Evolutionary conservation across 352 stramenopile genomes (phyloP).

Genomic region (Phytophthora pistaciae): DNA sequence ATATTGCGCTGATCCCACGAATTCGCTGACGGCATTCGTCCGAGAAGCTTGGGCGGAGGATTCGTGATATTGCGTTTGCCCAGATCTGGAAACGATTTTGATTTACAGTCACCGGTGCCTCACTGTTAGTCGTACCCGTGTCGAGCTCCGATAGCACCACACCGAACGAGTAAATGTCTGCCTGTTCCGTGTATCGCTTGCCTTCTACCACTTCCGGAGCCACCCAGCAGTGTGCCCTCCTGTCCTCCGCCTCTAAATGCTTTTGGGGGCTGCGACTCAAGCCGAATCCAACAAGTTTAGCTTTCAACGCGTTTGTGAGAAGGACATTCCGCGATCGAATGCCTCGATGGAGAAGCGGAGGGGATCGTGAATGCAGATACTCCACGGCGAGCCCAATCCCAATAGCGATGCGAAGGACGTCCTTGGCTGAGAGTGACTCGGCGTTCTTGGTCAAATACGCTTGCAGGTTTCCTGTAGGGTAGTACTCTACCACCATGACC

Average conservation of each 20-base stretch:
- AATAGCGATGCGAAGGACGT: slow-evolving; percentile 40
- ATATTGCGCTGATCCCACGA: not conserved
- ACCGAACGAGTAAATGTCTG: not conserved
- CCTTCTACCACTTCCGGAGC: not conserved
- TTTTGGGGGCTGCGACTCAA: not conserved
- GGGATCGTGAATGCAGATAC: slow-evolving; percentile 29
- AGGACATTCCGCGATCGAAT: slow-evolving; percentile 55
- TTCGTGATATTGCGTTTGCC: not conserved
- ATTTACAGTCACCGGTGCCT: not conserved
- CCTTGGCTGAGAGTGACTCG: slow-evolving; percentile 20
- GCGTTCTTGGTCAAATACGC: slow-evolving; percentile 30
- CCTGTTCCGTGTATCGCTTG: not conserved
- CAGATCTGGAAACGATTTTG: not conserved
- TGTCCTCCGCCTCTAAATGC: too few species aligned
- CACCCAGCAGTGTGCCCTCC: not conserved
- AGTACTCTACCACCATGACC: slow-evolving; percentile 48
- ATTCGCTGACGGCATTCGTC: not conserved
- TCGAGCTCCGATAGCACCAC: not conserved
- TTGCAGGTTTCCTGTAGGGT: slow-evolving; percentile 45
- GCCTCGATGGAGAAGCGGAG: slow-evolving; percentile 35
- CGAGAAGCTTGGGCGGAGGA: not conserved
- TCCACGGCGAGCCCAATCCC: slow-evolving; percentile 39
- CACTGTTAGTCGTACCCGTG: not conserved
- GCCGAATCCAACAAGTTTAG: slow-evolving; percentile 27
- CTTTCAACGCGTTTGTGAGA: slow-evolving; percentile 64